Evolutionary conservation across 1,284 basidiomycete genomes (phyloP), one percentile per base, ranked within the genome.

Genomic region (Meira nashicola): DNA sequence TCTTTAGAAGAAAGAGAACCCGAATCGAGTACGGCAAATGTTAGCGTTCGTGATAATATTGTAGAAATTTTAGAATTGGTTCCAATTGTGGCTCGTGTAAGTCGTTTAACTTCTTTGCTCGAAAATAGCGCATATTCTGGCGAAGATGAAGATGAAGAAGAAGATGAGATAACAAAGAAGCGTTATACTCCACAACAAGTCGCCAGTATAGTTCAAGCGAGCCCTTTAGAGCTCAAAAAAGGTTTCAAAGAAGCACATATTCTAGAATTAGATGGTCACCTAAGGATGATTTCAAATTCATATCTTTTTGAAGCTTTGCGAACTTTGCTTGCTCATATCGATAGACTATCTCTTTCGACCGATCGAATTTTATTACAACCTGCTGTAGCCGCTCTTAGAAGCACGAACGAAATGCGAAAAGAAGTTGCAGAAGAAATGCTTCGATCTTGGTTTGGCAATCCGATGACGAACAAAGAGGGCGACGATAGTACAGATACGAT

Each of bases 141-240:
- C 9, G 63, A 63, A 19, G 63, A 64, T 11, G 71, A 67, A 46
- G 64, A 63, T 38, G 48, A 62, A 39, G 39, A 43, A 11, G 23
- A 52, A 25, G 46, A 23, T 15, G 40, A 43, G 39, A n/a, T 10
- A 43, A 10, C 14, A 19, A 25, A 21, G 21, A 48, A 48, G 21
- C 66, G 59, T 39, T 77, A 76, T 57, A 74, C 67, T n/a, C 62
- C 64, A 41, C 60, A 59, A 38, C 67, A 77, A 57, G 59, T 77
- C 15, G 60, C 63, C 38, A 68, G 65, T 39, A 64, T 77, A 28
- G 71, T 77, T 12, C 75, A 77, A 47, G 71, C 75, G 0, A 71
- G 68, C 40, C 67, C 70, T 1, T 53, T 33, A 1, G 75, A 76
- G 52, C 60, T 77, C 17, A 54, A 57, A 9, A 39, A 59, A 10